Evolutionary conservation across 768 basidiomycete genomes (phyloP), one percentile per base, ranked within the genome.

Genomic region (Cystofilobasidium ferigula): DNA sequence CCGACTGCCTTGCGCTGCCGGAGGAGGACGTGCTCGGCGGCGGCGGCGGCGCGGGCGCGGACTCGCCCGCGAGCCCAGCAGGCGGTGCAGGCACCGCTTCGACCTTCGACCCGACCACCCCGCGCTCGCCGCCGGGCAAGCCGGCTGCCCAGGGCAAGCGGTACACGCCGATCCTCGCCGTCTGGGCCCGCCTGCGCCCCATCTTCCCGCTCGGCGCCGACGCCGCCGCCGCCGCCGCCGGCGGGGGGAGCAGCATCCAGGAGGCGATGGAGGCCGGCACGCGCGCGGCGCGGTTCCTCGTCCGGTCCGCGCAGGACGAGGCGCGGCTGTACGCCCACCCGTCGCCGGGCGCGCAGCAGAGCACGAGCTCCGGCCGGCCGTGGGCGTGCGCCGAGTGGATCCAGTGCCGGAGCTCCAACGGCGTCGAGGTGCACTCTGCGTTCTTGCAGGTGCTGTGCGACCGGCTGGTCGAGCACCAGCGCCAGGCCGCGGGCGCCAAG

Each of bases 221-320:
- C 18, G 32, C 42, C n/a, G n/a, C n/a, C n/a, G n/a, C n/a, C n/a
- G n/a, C n/a, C n/a, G n/a, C n/a, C n/a, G n/a, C n/a, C n/a, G n/a
- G n/a, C n/a, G n/a, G n/a, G n/a, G n/a, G n/a, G n/a, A n/a, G n/a
- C 30, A 57, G 53, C 35, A 61, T 68, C 12, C 43, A 57, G 42
- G 67, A 68, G 40, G 67, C 67, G 16, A 68, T 68, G 67, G 61
- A 62, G 28, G 67, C 62, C 26, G 67, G 67, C 12, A 63, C 67
- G 14, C 34, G 54, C 38, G 60, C 60, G 4, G 67, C 67, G 12
- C 53, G 56, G 22, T 40, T 56, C 36, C 24, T 68, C n/a, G 34
- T 68, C 34, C 54, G 56, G 28, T 43, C 67, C 0, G 61, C 67
- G 4, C 16, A 42, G 1, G 61, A 61, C 9, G 20, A 57, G 20